These are phyloP conservation scores for Coemansia sp. DNA, from an alignment of 192 early-diverging fungal species.

Conservation along the genomic window DNA sequence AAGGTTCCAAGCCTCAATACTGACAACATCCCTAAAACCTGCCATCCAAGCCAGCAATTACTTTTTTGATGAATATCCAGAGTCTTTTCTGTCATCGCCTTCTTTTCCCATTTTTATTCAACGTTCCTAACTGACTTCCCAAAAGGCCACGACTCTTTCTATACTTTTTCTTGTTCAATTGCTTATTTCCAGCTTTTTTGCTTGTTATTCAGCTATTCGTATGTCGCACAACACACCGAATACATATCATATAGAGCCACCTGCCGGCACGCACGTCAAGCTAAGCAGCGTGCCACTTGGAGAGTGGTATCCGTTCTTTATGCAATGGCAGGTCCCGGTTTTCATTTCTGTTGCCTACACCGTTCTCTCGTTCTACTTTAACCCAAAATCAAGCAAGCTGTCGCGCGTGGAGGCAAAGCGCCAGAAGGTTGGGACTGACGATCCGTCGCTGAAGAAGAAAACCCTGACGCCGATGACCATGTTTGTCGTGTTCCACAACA, in stretches of 20 bases:
- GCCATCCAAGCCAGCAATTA: not conserved
- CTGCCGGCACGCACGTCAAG: slow-evolving; percentile 27
- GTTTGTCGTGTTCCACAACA: slow-evolving; percentile 78
- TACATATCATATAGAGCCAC: slow-evolving; percentile 20
- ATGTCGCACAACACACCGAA: not conserved
- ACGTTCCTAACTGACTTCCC: not conserved
- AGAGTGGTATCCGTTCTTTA: slow-evolving; percentile 67
- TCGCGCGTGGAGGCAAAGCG: slow-evolving; percentile 19
- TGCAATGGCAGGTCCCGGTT: slow-evolving; percentile 70
- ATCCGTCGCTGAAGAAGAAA: slow-evolving; percentile 1
- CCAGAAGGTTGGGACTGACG: slow-evolving; percentile 6
- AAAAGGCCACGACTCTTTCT: not conserved
- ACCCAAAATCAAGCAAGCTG: slow-evolving; percentile 15
- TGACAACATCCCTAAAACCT: no score
- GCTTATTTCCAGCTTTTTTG: not conserved
- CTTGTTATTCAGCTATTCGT: not conserved
- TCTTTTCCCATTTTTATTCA: not conserved
- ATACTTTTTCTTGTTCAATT: not conserved
- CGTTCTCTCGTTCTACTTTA: slow-evolving; percentile 37
- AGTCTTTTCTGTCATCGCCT: not conserved
- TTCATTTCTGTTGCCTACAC: slow-evolving; percentile 60
- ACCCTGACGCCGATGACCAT: slow-evolving; percentile 61
- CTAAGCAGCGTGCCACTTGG: slow-evolving; percentile 64
- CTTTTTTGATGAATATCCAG: not conserved
- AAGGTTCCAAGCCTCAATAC: no score